A percentile compares a stretch with the other conserved stretches of the same genome.
Conservation (phyloP, 208 protist genomes). For the Trypanosoma platydactyli region DNA sequence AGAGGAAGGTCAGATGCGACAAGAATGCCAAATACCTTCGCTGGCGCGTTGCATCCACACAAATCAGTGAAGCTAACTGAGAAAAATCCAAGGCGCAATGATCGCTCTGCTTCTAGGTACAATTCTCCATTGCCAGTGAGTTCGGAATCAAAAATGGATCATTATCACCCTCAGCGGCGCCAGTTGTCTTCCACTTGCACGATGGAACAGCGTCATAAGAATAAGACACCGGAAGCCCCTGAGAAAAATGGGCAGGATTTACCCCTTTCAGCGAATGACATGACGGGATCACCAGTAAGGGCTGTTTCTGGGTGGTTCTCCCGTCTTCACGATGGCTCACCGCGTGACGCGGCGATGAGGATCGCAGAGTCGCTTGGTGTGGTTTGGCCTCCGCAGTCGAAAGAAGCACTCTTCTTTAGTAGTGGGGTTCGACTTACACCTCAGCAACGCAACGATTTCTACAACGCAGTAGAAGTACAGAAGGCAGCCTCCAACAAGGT, state of each 20-base stretch:
- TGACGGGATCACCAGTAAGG: not conserved
- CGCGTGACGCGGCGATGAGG: slow-evolving; percentile 22
- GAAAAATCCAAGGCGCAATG: too few relatives aligned
- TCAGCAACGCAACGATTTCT: slow-evolving; percentile 47
- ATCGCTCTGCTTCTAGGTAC: too few relatives aligned
- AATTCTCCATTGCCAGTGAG: too few relatives aligned
- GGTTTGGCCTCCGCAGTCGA: slow-evolving; percentile 48
- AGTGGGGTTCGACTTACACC: slow-evolving; percentile 57
- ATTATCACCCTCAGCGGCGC: not conserved
- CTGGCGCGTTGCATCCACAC: too few relatives aligned
- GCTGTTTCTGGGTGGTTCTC: not conserved
- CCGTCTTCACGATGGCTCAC: not conserved
- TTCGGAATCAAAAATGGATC: not conserved
- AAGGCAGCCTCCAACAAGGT: slow-evolving; percentile 3
- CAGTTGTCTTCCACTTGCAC: too few relatives aligned
- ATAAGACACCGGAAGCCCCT: not conserved
- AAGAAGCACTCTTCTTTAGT: slow-evolving; percentile 48
- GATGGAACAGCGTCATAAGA: too few relatives aligned
- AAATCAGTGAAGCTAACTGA: too few relatives aligned
- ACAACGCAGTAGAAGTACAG: slow-evolving; percentile 49
- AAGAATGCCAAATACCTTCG: not conserved
- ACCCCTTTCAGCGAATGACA: too few relatives aligned
- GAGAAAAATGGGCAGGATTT: too few relatives aligned
- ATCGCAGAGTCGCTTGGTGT: slow-evolving; percentile 59
- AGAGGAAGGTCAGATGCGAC: not conserved